These are phyloP conservation scores for Tetradesmus lagerheimii DNA, from an alignment of 139 green algal species.

Conservation along the genomic window DNA sequence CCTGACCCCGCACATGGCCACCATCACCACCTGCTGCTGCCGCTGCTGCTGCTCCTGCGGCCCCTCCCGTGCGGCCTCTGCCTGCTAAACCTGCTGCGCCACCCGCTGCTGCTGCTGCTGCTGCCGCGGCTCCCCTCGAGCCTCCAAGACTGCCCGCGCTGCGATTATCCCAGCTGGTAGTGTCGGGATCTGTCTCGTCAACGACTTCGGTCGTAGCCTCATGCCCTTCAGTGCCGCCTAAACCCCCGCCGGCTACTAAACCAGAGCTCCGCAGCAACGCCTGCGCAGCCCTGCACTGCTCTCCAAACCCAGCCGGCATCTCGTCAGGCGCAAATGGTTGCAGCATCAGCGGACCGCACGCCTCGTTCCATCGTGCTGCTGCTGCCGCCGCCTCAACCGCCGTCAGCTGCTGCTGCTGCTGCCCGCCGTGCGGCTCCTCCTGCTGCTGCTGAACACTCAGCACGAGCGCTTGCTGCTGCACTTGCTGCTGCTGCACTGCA, in stretches of 20 bases:
- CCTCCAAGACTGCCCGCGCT: constrained; percentile 27
- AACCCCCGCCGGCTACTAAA: background rate
- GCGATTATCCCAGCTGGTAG: constrained; percentile 4
- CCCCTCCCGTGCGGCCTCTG: background rate
- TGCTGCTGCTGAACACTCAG: background rate
- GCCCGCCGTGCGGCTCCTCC: background rate
- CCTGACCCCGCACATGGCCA: background rate
- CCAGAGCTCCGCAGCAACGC: constrained; percentile 2
- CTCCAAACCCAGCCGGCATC: background rate
- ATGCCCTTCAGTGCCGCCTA: background rate
- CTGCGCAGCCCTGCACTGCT: background rate
- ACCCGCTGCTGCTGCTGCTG: background rate
- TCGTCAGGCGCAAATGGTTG: background rate
- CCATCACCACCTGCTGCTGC: background rate
- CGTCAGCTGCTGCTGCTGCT: constrained; percentile 6
- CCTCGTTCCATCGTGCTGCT: background rate
- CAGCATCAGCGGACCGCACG: background rate
- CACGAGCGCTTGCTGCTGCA: background rate
- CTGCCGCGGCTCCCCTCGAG: background rate
- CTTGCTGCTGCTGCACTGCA: background rate
- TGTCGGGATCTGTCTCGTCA: constrained; percentile 2
- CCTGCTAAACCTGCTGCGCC: background rate
- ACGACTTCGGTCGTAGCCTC: constrained; percentile 25
- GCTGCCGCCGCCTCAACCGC: background rate
- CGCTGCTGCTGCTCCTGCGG: background rate